A percentile compares a stretch with the other conserved stretches of the same genome.
Conservation (phyloP, 1,284 basidiomycete species). For the Ceratobasidium sp. region DNA sequence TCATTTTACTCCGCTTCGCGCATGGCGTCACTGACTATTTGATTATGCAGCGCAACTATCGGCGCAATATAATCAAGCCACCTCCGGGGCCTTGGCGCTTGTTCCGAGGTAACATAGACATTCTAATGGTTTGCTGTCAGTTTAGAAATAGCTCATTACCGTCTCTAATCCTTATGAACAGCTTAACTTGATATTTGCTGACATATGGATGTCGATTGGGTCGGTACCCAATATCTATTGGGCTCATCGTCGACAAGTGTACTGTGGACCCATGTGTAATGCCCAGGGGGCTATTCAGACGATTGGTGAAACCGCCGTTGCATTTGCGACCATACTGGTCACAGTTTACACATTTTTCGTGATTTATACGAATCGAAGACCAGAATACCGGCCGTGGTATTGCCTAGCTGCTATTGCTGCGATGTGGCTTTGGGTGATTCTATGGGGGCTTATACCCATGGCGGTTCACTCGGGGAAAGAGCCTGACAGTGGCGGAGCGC, state of each 20-base stretch:
- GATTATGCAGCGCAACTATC: slow-evolving; percentile 3
- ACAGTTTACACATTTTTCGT: slow-evolving; percentile 42
- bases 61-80: not conserved
- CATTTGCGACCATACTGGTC: slow-evolving; percentile 40
- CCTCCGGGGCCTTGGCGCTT: slow-evolving; percentile 16
- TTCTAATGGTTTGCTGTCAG: slow-evolving; percentile 18
- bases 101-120: slow-evolving; percentile 28
- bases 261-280: slow-evolving; percentile 42
- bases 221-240: slow-evolving; percentile 41
- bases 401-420: not conserved
- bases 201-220: slow-evolving; percentile 43
- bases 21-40: too few species aligned
- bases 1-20: too few species aligned
- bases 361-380: not conserved
- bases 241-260: slow-evolving; percentile 37
- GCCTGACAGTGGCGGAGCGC: not conserved
- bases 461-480: not conserved
- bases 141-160: not conserved
- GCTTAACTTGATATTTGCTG: slow-evolving; percentile 43
- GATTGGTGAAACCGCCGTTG: slow-evolving; percentile 44
- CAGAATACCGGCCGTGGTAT: slow-evolving; percentile 3
- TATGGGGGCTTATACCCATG: not conserved
- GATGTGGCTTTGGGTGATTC: slow-evolving; percentile 14
- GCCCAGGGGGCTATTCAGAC: slow-evolving; percentile 44
- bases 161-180: too few species aligned